These are phyloP conservation scores for Candida chauliodis DNA, from an alignment of 805 yeast species.

Conservation along the genomic window DNA sequence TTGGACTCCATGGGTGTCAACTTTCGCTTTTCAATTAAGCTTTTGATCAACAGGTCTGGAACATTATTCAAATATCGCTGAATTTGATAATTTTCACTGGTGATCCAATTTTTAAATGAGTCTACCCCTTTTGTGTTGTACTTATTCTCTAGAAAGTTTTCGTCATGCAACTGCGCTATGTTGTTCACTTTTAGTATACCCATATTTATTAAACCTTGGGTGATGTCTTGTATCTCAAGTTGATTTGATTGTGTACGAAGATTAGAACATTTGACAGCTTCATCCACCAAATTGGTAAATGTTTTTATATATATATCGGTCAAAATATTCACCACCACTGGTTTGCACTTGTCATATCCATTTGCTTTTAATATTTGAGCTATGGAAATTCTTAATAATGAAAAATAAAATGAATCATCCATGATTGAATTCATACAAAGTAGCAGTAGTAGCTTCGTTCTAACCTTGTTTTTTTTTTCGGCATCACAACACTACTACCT, in stretches of 20 bases:
- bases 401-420: conserved; percentile 40
- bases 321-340: conserved; percentile 67
- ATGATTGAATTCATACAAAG: too few relatives aligned
- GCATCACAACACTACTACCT: too few relatives aligned
- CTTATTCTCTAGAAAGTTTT: conserved; percentile 3
- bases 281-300: conserved; percentile 49
- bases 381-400: conserved; percentile 35
- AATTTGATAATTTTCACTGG: conserved; percentile 23
- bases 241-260: conserved; percentile 36
- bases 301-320: conserved; percentile 73
- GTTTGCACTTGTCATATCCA: conserved; percentile 80
- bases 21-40: conserved; percentile 36
- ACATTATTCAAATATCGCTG: conserved; percentile 25
- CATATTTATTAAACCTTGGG: conserved; percentile 63
- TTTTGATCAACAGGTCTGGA: conserved; percentile 27
- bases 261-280: conserved; percentile 48
- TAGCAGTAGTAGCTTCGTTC: too few relatives aligned
- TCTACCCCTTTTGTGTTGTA: conserved; percentile 33
- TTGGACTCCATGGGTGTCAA: conserved; percentile 23
- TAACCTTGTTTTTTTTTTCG: too few relatives aligned
- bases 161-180: conserved; percentile 8
- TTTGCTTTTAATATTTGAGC: conserved; percentile 66
- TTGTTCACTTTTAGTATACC: conserved; percentile 46
- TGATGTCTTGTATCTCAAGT: conserved; percentile 60
- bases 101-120: conserved; percentile 36